phyloP scores from a whole-genome alignment of 202 grass and related monocot species.

The Carex arenaria region DNA sequence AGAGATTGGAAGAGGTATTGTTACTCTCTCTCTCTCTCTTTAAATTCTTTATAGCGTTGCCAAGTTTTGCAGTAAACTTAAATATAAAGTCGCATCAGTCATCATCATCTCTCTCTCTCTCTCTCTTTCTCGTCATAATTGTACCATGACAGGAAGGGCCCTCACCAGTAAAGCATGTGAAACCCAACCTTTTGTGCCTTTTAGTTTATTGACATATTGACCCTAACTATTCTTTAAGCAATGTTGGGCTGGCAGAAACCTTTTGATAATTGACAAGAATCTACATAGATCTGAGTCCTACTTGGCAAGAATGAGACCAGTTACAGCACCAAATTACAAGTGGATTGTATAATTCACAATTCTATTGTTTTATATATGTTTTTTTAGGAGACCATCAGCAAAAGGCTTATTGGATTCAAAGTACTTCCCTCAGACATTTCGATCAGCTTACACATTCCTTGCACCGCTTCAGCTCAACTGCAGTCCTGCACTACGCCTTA shows the following conservation, averaged over 20 bases:
- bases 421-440: constrained; percentile 78
- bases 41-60: background rate
- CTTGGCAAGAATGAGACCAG: background rate
- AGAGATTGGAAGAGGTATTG: constrained; percentile 77
- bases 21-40: background rate
- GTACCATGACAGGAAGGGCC: background rate
- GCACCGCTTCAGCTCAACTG: constrained; percentile 77
- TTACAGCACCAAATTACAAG: background rate
- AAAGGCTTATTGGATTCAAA: constrained; percentile 74
- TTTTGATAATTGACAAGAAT: background rate
- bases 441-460: constrained; percentile 82
- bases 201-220: background rate
- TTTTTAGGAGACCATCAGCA: constrained; percentile 72
- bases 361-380: constrained; percentile 1
- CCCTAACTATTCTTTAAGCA: background rate
- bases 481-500: constrained; percentile 54
- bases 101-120: background rate
- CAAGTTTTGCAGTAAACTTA: background rate
- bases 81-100: background rate
- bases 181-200: background rate
- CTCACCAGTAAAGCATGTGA: background rate
- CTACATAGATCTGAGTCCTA: background rate
- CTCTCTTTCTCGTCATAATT: background rate
- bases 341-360: background rate
- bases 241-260: background rate